Percentiles rank a stretch among this genome's conserved stretches.
These are phyloP conservation scores for Xylariomycetidae sp. DNA, from an alignment of 2,329 filamentous ascomycete genomes.

Conservation along the genomic window DNA sequence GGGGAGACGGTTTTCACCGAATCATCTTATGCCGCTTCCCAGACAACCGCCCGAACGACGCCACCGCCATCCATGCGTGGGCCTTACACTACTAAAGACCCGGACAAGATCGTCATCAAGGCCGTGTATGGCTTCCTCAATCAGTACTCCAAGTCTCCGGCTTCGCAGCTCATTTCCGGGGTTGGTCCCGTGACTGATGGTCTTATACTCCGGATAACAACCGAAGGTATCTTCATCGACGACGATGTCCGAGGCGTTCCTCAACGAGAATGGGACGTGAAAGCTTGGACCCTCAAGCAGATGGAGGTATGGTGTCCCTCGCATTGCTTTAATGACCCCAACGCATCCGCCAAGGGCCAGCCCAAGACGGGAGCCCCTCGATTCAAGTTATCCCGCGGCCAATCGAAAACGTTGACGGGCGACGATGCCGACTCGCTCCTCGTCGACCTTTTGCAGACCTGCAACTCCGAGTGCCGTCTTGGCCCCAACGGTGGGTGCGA, in stretches of 20 bases:
- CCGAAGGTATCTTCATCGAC: slow-evolving; percentile 93
- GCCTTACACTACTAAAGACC: slow-evolving; percentile 82
- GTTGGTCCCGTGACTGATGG: slow-evolving; percentile 84
- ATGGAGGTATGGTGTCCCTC: slow-evolving; percentile 82
- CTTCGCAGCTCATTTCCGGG: slow-evolving; percentile 85
- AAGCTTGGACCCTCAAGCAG: slow-evolving; percentile 93
- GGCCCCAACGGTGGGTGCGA: slow-evolving; percentile 43
- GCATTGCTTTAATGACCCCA: slow-evolving; percentile 48
- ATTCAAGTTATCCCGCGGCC: slow-evolving; percentile 42
- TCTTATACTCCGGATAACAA: slow-evolving; percentile 84
- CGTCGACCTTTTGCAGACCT: slow-evolving; percentile 56
- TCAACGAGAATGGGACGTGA: slow-evolving; percentile 98
- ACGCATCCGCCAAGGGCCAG: slow-evolving; percentile 39
- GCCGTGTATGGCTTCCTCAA: slow-evolving; percentile 93
- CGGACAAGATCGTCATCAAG: slow-evolving; percentile 92
- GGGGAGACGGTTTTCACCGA: slow-evolving; percentile 72
- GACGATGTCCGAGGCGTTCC: slow-evolving; percentile 87
- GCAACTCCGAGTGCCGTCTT: slow-evolving; percentile 59
- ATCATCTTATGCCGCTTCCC: slow-evolving; percentile 79
- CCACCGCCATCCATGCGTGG: slow-evolving; percentile 74
- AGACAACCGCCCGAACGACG: slow-evolving; percentile 77
- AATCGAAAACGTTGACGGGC: slow-evolving; percentile 48
- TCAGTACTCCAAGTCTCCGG: slow-evolving; percentile 79
- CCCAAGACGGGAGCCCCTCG: slow-evolving; percentile 44
- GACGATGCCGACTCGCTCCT: slow-evolving; percentile 66